Evolutionary conservation across 495 filamentous ascomycete genomes (phyloP).

Genomic region (Neurospora terricola): DNA sequence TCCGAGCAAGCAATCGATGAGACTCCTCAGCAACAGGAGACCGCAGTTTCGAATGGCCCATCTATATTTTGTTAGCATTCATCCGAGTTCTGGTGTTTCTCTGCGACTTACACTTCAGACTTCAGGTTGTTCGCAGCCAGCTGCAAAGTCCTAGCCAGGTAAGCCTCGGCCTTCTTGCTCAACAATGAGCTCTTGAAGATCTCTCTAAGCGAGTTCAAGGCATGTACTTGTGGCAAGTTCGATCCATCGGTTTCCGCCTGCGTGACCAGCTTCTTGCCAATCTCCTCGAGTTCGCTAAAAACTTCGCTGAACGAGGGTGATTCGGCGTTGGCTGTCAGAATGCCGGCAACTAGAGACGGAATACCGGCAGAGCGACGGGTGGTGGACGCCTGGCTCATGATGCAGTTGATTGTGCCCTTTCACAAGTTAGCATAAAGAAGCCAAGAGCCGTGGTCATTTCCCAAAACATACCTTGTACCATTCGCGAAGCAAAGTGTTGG

Average conservation of each 20-base stretch:
- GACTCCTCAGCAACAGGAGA: slow-evolving; percentile 73
- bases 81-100: not conserved
- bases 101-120: slow-evolving; percentile 46
- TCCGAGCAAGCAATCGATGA: slow-evolving; percentile 68
- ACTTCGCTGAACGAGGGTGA: slow-evolving; percentile 44
- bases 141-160: slow-evolving; percentile 61
- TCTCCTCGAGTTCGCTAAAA: slow-evolving; percentile 35
- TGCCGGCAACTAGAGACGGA: slow-evolving; percentile 70
- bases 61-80: slow-evolving; percentile 29
- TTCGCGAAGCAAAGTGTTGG: slow-evolving; percentile 30
- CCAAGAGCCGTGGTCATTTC: not conserved
- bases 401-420: slow-evolving; percentile 51
- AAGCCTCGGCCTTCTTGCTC: slow-evolving; percentile 48
- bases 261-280: slow-evolving; percentile 45
- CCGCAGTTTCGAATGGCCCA: slow-evolving; percentile 94
- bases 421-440: slow-evolving; percentile 4
- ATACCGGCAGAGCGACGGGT: slow-evolving; percentile 89
- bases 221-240: slow-evolving; percentile 83
- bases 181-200: slow-evolving; percentile 73
- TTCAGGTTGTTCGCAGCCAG: slow-evolving; percentile 65
- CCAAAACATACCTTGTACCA: slow-evolving; percentile 58
- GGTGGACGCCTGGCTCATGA: slow-evolving; percentile 62
- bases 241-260: slow-evolving; percentile 46
- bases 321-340: slow-evolving; percentile 48
- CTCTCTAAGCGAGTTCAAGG: slow-evolving; percentile 82